A percentile compares a stretch with the other conserved stretches of the same genome.
Evolutionary conservation across 495 filamentous ascomycete genomes (phyloP).

Genomic region (Penicillium crystallinum): DNA sequence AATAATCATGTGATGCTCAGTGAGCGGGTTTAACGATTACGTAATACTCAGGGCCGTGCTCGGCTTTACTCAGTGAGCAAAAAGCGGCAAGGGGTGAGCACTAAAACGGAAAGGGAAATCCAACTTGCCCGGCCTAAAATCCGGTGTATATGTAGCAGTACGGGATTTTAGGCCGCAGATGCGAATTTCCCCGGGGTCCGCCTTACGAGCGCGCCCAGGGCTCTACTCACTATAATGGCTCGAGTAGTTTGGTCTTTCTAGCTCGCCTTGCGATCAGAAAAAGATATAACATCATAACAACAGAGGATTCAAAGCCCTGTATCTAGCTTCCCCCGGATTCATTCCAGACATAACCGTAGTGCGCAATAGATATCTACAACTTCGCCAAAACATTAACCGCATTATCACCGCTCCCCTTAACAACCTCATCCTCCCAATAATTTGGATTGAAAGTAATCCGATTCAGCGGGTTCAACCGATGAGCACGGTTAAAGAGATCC

Average conservation of each 20-base stretch:
- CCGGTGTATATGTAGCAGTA: slow-evolving; percentile 1
- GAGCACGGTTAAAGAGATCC: slow-evolving; percentile 42
- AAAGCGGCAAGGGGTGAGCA: not conserved
- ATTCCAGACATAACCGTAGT: too few relatives aligned
- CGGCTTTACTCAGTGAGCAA: not conserved
- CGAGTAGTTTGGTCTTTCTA: too few relatives aligned
- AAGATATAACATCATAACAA: too few relatives aligned
- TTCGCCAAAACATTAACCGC: slow-evolving; percentile 21
- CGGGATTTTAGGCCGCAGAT: too few relatives aligned
- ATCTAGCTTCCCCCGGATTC: too few relatives aligned
- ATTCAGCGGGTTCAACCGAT: slow-evolving; percentile 45
- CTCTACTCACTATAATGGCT: too few relatives aligned
- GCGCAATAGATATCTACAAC: slow-evolving; percentile 11
- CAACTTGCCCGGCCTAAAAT: not conserved
- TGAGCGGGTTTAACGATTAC: too few relatives aligned
- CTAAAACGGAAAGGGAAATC: not conserved
- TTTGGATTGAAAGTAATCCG: slow-evolving; percentile 42
- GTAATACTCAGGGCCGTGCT: too few relatives aligned
- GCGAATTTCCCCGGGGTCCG: too few relatives aligned
- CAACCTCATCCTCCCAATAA: slow-evolving; percentile 46
- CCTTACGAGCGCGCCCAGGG: too few relatives aligned
- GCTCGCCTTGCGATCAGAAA: too few relatives aligned
- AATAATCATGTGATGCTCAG: too few relatives aligned
- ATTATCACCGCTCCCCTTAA: slow-evolving; percentile 32
- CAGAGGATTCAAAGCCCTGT: not conserved